phyloP scores from a whole-genome alignment of 768 basidiomycete species.

The Pisolithus orientalis region DNA sequence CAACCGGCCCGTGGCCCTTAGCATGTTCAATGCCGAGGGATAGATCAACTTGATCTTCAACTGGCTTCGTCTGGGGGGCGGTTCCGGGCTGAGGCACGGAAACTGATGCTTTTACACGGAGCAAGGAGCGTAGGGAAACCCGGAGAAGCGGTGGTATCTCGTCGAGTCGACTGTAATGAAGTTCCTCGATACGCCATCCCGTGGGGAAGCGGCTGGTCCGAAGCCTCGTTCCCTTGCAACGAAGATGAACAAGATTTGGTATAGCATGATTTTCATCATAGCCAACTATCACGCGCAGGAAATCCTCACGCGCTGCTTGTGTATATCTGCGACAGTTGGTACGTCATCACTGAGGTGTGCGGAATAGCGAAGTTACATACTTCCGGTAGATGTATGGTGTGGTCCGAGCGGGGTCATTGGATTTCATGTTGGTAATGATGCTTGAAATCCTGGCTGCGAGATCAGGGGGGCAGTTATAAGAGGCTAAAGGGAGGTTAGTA shows the following conservation, averaged over 20 bases:
- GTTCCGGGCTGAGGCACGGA: conserved; percentile 10
- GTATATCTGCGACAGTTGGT: neutral
- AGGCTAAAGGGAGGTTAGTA: conserved; percentile 19
- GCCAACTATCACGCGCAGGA: conserved; percentile 7
- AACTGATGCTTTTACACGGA: conserved; percentile 12
- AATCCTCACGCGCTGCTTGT: neutral
- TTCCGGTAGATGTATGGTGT: conserved; percentile 8
- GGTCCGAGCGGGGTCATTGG: neutral
- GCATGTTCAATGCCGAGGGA: too few species aligned
- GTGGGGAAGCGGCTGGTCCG: neutral
- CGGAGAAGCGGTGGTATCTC: conserved; percentile 25
- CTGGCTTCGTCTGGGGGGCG: neutral
- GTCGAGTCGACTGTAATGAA: conserved; percentile 24
- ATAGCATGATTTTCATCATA: too few species aligned
- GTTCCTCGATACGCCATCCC: conserved; percentile 18
- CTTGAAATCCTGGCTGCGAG: neutral
- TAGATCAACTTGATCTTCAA: neutral
- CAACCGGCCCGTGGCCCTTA: too few species aligned
- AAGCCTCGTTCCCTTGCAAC: conserved; percentile 5
- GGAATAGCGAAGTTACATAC: conserved; percentile 3
- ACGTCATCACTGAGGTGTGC: neutral
- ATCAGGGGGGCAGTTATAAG: conserved; percentile 23
- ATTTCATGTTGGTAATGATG: conserved; percentile 9
- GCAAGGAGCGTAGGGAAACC: conserved; percentile 9
- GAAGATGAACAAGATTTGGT: too few species aligned